These are phyloP conservation scores for Acanthamoeba healyi DNA, from an alignment of 208 protist species.

Conservation along the genomic window DNA sequence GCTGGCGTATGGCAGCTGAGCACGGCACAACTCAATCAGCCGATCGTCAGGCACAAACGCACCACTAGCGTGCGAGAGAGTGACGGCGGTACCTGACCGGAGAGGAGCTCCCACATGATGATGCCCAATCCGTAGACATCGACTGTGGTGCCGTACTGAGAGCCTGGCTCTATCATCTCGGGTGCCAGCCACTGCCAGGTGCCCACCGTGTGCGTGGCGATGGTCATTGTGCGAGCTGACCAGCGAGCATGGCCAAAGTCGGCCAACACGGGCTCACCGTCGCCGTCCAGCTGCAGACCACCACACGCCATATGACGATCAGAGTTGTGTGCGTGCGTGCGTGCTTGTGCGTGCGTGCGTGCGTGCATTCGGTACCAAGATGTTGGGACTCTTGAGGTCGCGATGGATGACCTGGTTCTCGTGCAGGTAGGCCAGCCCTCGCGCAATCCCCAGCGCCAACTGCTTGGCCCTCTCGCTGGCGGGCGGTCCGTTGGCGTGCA, in stretches of 20 bases:
- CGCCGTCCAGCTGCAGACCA: not conserved
- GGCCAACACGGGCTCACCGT: not conserved
- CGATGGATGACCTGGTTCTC: conserved; percentile 92
- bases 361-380: too few relatives aligned
- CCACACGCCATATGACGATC: not conserved
- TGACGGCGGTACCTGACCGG: not conserved
- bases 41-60: too few relatives aligned
- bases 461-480: not conserved
- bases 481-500: not conserved
- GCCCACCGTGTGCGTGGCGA: not conserved
- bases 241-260: not conserved
- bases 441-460: not conserved
- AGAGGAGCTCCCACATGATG: not conserved
- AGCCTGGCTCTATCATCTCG: not conserved
- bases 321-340: not conserved
- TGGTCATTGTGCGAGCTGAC: not conserved
- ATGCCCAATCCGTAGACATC: not conserved
- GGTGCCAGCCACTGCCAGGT: not conserved
- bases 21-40: too few relatives aligned
- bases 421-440: conserved; percentile 92
- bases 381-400: conserved; percentile 94
- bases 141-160: not conserved
- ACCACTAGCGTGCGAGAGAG: too few relatives aligned
- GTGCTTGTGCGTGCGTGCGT: not conserved
- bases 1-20: too few relatives aligned